These are phyloP conservation scores for Beauveria rudraprayagi DNA, from an alignment of 2,329 filamentous ascomycete genomes.

Conservation along the genomic window DNA sequence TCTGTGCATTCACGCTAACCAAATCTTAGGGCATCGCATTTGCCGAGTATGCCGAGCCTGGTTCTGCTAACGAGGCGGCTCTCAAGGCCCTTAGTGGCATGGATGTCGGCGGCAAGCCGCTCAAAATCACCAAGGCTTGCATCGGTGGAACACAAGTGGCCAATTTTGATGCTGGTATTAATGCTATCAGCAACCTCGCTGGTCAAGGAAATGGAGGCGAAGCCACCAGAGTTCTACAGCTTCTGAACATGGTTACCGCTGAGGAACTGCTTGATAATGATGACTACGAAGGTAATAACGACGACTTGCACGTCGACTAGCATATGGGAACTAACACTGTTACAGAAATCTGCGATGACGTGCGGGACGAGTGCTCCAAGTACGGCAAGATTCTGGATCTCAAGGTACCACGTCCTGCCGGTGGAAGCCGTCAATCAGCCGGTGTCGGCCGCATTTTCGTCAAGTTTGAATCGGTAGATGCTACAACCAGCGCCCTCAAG, in stretches of 20 bases:
- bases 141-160: slow-evolving; percentile 89
- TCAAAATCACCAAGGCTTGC: slow-evolving; percentile 83
- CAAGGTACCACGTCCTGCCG: slow-evolving; percentile 83
- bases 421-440: slow-evolving; percentile 72
- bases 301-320: neutral
- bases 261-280: slow-evolving; percentile 92
- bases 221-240: slow-evolving; percentile 74
- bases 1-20: slow-evolving; percentile 21
- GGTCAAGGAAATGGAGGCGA: slow-evolving; percentile 77
- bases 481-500: slow-evolving; percentile 75
- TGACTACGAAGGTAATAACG: slow-evolving; percentile 76
- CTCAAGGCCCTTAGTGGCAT: slow-evolving; percentile 89
- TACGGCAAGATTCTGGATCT: slow-evolving; percentile 79
- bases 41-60: slow-evolving; percentile 81
- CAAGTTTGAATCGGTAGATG: slow-evolving; percentile 75
- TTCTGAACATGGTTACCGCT: slow-evolving; percentile 97
- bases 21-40: slow-evolving; percentile 76
- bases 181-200: slow-evolving; percentile 95
- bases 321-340: slow-evolving; percentile 24
- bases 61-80: slow-evolving; percentile 65
- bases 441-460: slow-evolving; percentile 98
- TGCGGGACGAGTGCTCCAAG: slow-evolving; percentile 87
- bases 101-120: slow-evolving; percentile 77
- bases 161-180: slow-evolving; percentile 90
- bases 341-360: slow-evolving; percentile 90